These are phyloP conservation scores for Paracorniculantispora psalliotae DNA, from an alignment of 2,329 filamentous ascomycete species.

Conservation along the genomic window DNA sequence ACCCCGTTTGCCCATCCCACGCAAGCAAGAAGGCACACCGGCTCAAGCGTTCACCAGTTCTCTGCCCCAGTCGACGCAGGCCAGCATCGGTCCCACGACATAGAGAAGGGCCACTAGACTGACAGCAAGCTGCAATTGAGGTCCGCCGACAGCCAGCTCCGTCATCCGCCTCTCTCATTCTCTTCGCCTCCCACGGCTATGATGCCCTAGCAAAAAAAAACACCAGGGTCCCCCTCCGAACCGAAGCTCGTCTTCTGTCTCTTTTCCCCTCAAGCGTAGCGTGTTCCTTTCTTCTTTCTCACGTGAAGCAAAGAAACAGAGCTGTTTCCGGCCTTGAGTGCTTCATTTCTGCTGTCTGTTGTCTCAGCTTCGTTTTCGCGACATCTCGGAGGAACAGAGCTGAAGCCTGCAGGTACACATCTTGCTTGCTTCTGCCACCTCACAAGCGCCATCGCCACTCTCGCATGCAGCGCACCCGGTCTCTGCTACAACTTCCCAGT, in stretches of 20 bases:
- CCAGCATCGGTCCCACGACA: background rate
- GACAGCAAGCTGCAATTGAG: background rate
- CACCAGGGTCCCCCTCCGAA: background rate
- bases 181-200: background rate
- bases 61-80: background rate
- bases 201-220: conserved; percentile 9
- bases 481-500: background rate
- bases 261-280: background rate
- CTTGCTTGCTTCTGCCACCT: background rate
- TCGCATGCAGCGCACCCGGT: background rate
- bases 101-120: background rate
- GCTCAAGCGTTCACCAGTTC: background rate
- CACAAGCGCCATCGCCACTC: background rate
- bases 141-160: background rate
- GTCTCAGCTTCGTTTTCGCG: background rate
- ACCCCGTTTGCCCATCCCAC: conserved; percentile 3
- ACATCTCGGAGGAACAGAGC: background rate
- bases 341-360: background rate
- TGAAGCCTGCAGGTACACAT: background rate
- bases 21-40: background rate
- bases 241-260: background rate
- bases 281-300: background rate
- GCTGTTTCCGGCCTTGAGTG: background rate
- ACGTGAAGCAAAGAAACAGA: background rate
- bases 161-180: background rate